Percentiles rank a stretch among this genome's conserved stretches.
phyloP scores from a whole-genome alignment of 805 yeast genomes.

The Jamesozyma rosinii region DNA sequence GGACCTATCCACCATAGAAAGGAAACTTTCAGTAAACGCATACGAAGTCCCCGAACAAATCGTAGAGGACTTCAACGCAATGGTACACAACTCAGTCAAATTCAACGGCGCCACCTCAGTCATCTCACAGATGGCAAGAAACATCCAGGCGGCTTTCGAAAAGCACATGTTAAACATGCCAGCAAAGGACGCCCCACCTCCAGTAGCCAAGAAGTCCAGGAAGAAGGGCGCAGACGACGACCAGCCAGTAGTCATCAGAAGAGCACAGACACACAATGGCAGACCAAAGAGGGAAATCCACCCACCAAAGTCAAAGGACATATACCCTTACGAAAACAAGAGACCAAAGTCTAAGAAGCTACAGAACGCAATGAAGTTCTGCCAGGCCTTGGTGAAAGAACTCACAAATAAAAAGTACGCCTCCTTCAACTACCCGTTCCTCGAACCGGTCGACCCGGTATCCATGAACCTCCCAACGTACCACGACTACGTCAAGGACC shows the following conservation, averaged over 20 bases:
- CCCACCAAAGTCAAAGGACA: conserved; percentile 91
- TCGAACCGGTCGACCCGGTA: conserved; percentile 91
- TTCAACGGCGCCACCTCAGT: conserved; percentile 81
- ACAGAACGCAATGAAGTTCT: conserved; percentile 82
- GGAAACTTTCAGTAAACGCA: conserved; percentile 58
- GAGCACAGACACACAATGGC: conserved; percentile 68
- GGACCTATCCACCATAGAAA: conserved; percentile 89
- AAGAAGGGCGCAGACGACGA: conserved; percentile 12
- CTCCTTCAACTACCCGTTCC: conserved; percentile 77
- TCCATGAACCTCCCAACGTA: conserved; percentile 89
- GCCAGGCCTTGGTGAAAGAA: conserved; percentile 75
- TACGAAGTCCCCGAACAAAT: conserved; percentile 64
- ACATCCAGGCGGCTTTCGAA: conserved; percentile 83
- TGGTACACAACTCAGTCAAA: conserved; percentile 71
- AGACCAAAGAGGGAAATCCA: conserved; percentile 93
- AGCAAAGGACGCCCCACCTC: conserved; percentile 37
- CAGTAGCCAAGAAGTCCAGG: conserved; percentile 25
- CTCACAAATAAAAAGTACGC: conserved; percentile 75
- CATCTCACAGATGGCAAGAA: conserved; percentile 86
- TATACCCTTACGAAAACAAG: conserved; percentile 65
- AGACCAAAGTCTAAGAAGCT: conserved; percentile 81
- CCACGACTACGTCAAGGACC: conserved; percentile 74
- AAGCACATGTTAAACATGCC: conserved; percentile 92
- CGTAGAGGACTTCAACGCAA: conserved; percentile 68
- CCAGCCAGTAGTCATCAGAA: conserved; percentile 43